phyloP scores from a whole-genome alignment of 1,284 basidiomycete genomes.

The Lignosus rhinocerotis region DNA sequence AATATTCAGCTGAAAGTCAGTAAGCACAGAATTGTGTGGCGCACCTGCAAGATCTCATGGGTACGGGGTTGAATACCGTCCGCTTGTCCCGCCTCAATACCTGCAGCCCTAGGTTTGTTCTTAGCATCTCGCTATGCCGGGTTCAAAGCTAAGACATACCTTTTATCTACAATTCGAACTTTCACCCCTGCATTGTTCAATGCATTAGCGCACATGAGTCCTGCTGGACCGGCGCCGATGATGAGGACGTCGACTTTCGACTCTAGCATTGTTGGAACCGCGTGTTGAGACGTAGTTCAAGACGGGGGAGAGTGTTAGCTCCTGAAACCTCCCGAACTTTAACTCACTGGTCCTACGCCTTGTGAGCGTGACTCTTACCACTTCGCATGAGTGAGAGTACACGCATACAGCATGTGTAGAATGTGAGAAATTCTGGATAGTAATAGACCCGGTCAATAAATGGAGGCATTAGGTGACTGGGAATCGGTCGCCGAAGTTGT shows the following conservation, averaged over 20 bases:
- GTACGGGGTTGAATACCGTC: slow-evolving; percentile 80
- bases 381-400: background rate
- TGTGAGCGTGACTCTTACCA: background rate
- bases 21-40: background rate
- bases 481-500: background rate
- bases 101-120: slow-evolving; percentile 44
- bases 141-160: slow-evolving; percentile 39
- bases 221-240: slow-evolving; percentile 58
- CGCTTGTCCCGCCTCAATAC: slow-evolving; percentile 69
- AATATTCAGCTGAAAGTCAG: background rate
- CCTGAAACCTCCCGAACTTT: background rate
- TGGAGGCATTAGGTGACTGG: background rate
- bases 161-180: slow-evolving; percentile 67
- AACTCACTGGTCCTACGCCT: background rate
- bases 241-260: slow-evolving; percentile 54
- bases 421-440: background rate
- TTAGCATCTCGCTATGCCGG: background rate
- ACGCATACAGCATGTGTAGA: background rate
- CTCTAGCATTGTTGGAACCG: background rate
- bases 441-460: background rate
- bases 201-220: slow-evolving; percentile 64
- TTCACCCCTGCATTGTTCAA: slow-evolving; percentile 60
- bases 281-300: background rate
- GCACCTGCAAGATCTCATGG: slow-evolving; percentile 74
- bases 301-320: background rate